Base-by-base conservation (phyloP, 164 flowering plant genomes). In the Magnolia changhungtana region DNA sequence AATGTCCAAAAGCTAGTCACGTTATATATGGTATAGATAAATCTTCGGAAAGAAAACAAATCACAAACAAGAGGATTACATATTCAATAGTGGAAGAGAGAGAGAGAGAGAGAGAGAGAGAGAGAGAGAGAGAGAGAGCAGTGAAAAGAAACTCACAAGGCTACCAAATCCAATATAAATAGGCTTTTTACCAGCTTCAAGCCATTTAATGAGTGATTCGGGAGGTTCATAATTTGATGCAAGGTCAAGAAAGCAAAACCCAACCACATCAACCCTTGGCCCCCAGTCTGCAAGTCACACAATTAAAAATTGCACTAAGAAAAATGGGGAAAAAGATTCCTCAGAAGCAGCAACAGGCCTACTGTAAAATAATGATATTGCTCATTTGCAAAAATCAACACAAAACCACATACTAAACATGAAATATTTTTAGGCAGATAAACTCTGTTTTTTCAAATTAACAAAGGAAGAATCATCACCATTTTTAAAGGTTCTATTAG, bases 241-340 rank as follows among this genome's bases (percentile, higher is more conserved):
- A 82, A 96, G 97, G 85, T 96, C 98, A 77, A 96, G 97, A 81
- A 92, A 96, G 89, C 99, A 96, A 88, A 96, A 96, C 8, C 99
- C 99, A 72, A 94, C 98, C 6, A 94, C 97, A 85, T 96, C 99
- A 82, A 96, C 77, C 83, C 90, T 91, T 2, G 97, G 92, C 67
- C 99, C 98, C 99, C 99, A 96, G 77, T 96, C 99, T 96, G 96
- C 85, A 85, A 72, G 73, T 14, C 58, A 78, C 78, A 9, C n/a
- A 61, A 50, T 19, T 2, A 69, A 11, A 74, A 50, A 37, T 24
- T 72, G 63, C 75, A 58, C 7, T 52, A 58, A 11, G 50, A 58
- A 7, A 29, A 14, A 72, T 21, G 50, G 2, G 3, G 19, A 24
- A 67, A 49, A 37, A 37, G 45, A 67, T 67, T 55, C 61, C 18